Base-by-base conservation (phyloP, 345 rosid genomes). In the Salix suchowensis region DNA sequence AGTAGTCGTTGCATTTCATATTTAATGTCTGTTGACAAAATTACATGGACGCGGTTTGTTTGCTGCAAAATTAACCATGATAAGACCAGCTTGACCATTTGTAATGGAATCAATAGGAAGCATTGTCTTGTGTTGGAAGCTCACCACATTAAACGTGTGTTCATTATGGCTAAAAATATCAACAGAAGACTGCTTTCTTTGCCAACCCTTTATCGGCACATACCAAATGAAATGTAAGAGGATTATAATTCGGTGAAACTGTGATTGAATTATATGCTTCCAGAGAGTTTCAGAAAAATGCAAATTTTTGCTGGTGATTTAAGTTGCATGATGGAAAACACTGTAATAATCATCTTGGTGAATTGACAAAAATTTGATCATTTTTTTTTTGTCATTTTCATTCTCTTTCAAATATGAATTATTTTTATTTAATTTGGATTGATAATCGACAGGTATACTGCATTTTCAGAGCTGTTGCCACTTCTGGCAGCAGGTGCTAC, bases 391-490 rank as follows among this genome's bases (percentile, higher is more conserved):
- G 14, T 70, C 34, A 48, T 23, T 54, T 28, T 12, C 14, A 18
- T 32, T 39, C 12, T 68, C 66, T 7, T 37, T 50, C n/a, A 14
- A 42, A 28, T 13, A 11, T 66, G 54, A 78, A 21, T 10, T 52
- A 18, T 34, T 9, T 36, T 40, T 48, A 61, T 36, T 19, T 23
- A 9, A 23, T 24, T 18, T 77, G 71, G 68, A 54, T 48, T 75
- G 28, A 23, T 40, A 5, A 8, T 42, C 68, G 19, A 70, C 76
- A 95, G 98, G 86, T 95, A 95, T 79, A 95, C 98, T 42, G 96
- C 98, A 37, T 91, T 84, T 83, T 95, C 98, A 4, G 98, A 95
- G 92, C 77, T 95, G 80, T 80, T 95, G 86, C 98, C 98, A 7
- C 91, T 95, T 36, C 83, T 95, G 72, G 98, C 98, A n/a, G 87